Conservation (phyloP, 2,329 filamentous ascomycete genomes). For the Ceratocystis variospora region DNA sequence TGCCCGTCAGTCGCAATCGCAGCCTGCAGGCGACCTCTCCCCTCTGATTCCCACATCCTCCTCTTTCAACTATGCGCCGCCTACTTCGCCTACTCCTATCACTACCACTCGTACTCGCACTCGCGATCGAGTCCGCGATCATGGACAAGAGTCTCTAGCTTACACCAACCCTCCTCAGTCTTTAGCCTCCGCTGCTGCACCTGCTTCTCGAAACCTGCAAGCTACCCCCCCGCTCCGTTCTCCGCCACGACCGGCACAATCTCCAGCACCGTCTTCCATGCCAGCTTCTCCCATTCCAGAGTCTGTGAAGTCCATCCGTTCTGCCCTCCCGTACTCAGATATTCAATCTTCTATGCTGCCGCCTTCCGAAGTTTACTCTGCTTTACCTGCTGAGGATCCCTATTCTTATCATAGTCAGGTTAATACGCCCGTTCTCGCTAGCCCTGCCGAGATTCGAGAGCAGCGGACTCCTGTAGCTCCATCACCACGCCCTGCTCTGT, state of each 20-base stretch:
- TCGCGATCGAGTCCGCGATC: conserved; percentile 17
- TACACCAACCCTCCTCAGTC: conserved; percentile 6
- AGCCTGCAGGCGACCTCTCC: conserved; percentile 15
- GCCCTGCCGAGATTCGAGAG: conserved; percentile 10
- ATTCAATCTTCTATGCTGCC: conserved; percentile 12
- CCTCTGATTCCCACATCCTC: conserved; percentile 15
- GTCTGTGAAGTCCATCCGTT: conserved; percentile 7
- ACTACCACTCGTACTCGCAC: conserved; percentile 15
- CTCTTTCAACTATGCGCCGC: conserved; percentile 14
- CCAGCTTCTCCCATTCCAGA: conserved; percentile 4
- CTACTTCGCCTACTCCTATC: conserved; percentile 12
- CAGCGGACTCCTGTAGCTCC: background rate
- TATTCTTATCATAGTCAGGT: conserved; percentile 2
- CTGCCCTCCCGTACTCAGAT: conserved; percentile 6
- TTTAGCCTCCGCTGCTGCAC: background rate
- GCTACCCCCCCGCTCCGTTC: background rate
- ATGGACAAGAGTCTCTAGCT: conserved; percentile 7
- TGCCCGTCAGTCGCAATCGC: conserved; percentile 11
- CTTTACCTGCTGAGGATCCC: conserved; percentile 3
- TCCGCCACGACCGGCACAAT: conserved; percentile 3
- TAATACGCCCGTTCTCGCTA: conserved; percentile 15
- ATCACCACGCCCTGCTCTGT: background rate
- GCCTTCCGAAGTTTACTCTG: conserved; percentile 11
- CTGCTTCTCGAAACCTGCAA: background rate
- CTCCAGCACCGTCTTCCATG: conserved; percentile 9